Percentiles rank a stretch among this genome's conserved stretches.
These are phyloP conservation scores for Rhizophlyctis rosea DNA, from an alignment of 192 early-diverging fungal species.

Conservation along the genomic window DNA sequence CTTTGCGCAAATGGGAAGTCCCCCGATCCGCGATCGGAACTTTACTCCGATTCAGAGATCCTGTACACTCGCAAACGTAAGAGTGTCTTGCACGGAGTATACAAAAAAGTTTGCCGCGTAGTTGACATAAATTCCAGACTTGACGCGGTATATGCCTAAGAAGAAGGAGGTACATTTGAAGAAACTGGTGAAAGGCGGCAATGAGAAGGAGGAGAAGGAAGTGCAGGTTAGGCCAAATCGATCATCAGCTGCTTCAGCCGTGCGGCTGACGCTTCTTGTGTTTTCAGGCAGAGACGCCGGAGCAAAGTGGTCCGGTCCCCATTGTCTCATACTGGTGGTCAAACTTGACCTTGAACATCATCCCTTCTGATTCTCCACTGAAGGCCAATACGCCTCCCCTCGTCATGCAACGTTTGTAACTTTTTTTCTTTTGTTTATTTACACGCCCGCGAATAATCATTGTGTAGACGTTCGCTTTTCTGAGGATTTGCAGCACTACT, in stretches of 20 bases:
- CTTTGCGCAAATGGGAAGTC: conserved; percentile 25
- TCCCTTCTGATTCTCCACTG: conserved; percentile 44
- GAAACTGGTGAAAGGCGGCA: conserved; percentile 33
- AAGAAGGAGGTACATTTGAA: conserved; percentile 39
- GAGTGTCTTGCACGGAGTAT: too few species aligned
- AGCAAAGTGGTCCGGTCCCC: too few species aligned
- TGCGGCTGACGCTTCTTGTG: too few species aligned
- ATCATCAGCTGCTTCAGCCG: neutral
- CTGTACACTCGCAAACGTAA: too few species aligned
- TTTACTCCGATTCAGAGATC: too few species aligned
- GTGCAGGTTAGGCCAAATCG: neutral
- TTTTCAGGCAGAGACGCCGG: too few species aligned
- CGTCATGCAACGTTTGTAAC: conserved; percentile 47
- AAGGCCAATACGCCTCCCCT: conserved; percentile 51
- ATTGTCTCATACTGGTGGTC: conserved; percentile 75
- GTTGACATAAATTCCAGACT: conserved; percentile 15
- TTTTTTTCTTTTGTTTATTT: neutral
- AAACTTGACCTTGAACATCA: conserved; percentile 67
- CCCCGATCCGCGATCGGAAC: too few species aligned
- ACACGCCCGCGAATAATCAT: neutral
- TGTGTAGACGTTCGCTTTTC: conserved; percentile 38
- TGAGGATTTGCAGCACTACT: conserved; percentile 45
- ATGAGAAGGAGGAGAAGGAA: conserved; percentile 15
- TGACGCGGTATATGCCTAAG: conserved; percentile 44
- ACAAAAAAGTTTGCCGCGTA: too few species aligned